Conservation (phyloP, 208 protist species). For the Leishmania arabica region DNA sequence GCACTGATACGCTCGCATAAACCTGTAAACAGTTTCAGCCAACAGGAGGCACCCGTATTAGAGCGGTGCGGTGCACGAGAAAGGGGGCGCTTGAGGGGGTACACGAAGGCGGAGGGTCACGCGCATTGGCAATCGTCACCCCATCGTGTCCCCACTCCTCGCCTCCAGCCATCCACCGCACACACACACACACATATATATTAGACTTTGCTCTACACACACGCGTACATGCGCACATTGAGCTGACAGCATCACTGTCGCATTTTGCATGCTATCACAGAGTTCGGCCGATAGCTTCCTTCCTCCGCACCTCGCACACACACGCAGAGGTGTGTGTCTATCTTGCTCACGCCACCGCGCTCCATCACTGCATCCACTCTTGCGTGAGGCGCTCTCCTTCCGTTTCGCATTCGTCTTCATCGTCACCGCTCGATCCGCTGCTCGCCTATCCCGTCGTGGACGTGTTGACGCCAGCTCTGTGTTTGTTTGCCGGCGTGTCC, state of each 20-base stretch:
- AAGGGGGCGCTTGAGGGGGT: not conserved
- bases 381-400: not conserved
- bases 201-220: too few species aligned
- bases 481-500: not conserved
- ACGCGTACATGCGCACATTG: not conserved
- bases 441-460: not conserved
- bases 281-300: not conserved
- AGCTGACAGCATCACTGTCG: not conserved
- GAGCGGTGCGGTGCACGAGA: not conserved
- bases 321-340: not conserved
- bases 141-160: not conserved
- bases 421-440: not conserved
- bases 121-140: not conserved
- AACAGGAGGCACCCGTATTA: not conserved
- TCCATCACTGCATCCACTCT: not conserved
- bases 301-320: not conserved
- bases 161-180: not conserved
- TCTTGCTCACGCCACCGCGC: not conserved
- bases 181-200: not conserved
- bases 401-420: not conserved
- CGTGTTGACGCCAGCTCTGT: not conserved
- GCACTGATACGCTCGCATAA: not conserved
- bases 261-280: not conserved
- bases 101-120: not conserved
- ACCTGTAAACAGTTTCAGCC: not conserved